A percentile compares a stretch with the other conserved stretches of the same genome.
Conservation (phyloP, 2,329 filamentous ascomycete species). For the Trichoderma sp. region DNA sequence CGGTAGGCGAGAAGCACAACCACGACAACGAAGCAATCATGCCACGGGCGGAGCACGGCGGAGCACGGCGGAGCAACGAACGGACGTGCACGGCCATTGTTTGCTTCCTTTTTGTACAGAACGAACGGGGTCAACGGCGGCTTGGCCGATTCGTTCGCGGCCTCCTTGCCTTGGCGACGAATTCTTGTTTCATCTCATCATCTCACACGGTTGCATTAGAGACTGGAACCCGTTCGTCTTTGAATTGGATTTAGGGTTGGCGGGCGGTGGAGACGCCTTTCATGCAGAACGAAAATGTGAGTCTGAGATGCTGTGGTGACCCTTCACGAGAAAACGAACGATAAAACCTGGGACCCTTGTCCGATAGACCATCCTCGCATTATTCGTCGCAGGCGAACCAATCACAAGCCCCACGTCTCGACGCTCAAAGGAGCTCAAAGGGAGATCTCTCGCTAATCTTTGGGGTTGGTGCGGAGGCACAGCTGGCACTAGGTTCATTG, state of each 20-base stretch:
- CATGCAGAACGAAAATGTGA: conserved; percentile 10
- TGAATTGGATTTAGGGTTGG: neutral
- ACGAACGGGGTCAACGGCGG: conserved; percentile 11
- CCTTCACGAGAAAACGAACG: conserved; percentile 1
- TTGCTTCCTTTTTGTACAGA: conserved; percentile 15
- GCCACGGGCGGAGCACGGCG: conserved; percentile 2
- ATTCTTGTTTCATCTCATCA: conserved; percentile 12
- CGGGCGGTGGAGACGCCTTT: neutral
- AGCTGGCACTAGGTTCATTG: conserved; percentile 9
- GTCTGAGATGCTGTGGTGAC: neutral
- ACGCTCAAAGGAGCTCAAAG: conserved; percentile 7
- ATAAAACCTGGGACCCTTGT: conserved; percentile 4
- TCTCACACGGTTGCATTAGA: neutral
- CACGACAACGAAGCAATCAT: neutral
- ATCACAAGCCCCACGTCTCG: conserved; percentile 13
- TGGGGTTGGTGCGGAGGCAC: conserved; percentile 4
- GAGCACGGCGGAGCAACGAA: conserved; percentile 1
- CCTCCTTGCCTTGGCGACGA: conserved; percentile 11
- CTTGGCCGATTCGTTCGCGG: conserved; percentile 6
- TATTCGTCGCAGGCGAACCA: conserved; percentile 16
- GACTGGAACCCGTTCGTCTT: neutral
- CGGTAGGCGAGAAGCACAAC: neutral
- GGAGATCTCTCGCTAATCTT: conserved; percentile 26
- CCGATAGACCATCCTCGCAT: neutral
- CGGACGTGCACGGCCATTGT: conserved; percentile 12